A percentile compares a stretch with the other conserved stretches of the same genome.
Evolutionary conservation across 306 rosid species (phyloP).

Genomic region (Glycyrrhiza uralensis): DNA sequence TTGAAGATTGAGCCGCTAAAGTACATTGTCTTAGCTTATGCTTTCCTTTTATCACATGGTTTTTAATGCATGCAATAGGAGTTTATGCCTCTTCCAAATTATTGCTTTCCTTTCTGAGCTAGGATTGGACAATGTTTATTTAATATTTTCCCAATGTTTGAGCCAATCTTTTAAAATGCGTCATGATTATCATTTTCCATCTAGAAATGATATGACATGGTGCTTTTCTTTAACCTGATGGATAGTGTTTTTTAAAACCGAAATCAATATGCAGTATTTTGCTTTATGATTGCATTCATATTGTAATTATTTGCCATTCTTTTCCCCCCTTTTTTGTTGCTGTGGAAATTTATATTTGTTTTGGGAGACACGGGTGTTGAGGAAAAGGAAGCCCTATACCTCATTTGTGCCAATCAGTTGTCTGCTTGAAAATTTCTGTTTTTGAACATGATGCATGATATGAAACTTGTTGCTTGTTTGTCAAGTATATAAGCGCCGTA

Average conservation of each 20-base stretch:
- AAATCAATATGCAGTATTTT: neutral
- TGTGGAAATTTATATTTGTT: neutral
- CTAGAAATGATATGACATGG: neutral
- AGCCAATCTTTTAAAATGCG: neutral
- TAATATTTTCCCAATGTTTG: constrained; percentile 1
- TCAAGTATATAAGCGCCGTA: neutral
- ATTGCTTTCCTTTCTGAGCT: neutral
- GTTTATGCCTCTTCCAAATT: constrained; percentile 15
- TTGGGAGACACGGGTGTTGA: neutral
- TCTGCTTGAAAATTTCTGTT: neutral
- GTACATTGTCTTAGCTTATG: neutral
- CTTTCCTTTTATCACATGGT: neutral
- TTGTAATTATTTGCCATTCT: neutral
- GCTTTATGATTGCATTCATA: neutral
- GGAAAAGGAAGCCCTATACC: neutral
- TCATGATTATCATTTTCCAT: neutral
- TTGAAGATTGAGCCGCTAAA: constrained; percentile 13
- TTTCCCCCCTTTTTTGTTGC: neutral
- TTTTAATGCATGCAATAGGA: constrained; percentile 1
- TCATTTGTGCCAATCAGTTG: neutral
- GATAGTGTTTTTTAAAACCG: neutral
- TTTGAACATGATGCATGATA: neutral
- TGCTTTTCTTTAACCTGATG: neutral
- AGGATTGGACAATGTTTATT: constrained; percentile 1
- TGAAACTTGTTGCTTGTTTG: neutral